Base-by-base conservation (phyloP, 2,329 filamentous ascomycete genomes). In the Fusarium solani-melongenae region DNA sequence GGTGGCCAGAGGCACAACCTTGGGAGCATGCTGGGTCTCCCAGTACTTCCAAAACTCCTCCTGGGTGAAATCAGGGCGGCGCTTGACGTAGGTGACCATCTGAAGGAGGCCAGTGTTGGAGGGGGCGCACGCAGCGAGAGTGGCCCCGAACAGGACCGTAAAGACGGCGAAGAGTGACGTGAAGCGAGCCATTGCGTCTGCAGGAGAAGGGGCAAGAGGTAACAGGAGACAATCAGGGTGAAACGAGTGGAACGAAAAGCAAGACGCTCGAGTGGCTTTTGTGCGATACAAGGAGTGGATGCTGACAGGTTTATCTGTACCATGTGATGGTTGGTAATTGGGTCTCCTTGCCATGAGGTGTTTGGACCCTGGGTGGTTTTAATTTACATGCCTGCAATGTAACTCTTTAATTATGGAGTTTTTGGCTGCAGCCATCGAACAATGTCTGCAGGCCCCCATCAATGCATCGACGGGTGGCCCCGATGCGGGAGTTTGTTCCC, bases 91-190 rank as follows among this genome's bases (percentile, higher is more conserved):
- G 9, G 74, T 79, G 17, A 79, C 38, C 79, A 80, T 81, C 66
- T 80, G 78, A 0, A 67, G 33, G 4, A 76, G 62, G 1, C 77
- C 77, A 0, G 78, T 79, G 24, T 71, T 76, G 85, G 87, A 56
- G 33, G 88, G 3, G 15, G 41, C 41, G 82, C 57, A 87, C 81
- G 59, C 57, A 2, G 68, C 61, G 53, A 70, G 33, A 14, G 41
- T 36, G 5, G 34, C 55, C 12, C 62, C 56, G n/a, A 65, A 4
- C 9, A 74, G 46, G 17, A 63, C 60, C 38, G 53, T 60, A n/a
- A 46, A 15, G 17, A 59, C 7, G 46, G 58, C 49, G 11, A 70
- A 11, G 11, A 57, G 34, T 29, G 36, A 56, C 2, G 39, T 57
- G 57, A 74, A 15, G 27, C 61, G 61, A 64, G 59, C 53, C 73